phyloP scores from a whole-genome alignment of 306 rosid genomes.

The Medicago truncatula region DNA sequence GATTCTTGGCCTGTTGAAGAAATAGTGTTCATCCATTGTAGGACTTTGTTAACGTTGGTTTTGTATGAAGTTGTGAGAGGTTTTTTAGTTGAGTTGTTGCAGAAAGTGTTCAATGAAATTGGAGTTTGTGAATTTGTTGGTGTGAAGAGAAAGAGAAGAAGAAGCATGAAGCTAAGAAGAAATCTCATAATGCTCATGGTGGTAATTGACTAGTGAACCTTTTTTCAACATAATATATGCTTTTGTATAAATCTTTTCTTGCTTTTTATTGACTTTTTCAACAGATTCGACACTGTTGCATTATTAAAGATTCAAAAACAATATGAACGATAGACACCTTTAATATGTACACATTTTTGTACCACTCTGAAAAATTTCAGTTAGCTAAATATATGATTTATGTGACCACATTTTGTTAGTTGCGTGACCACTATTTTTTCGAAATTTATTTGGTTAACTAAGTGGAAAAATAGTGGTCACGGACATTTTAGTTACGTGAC shows the following conservation, averaged over 20 bases:
- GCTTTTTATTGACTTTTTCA: too few relatives aligned
- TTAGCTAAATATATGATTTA: too few relatives aligned
- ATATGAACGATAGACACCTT: too few relatives aligned
- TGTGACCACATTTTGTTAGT: too few relatives aligned
- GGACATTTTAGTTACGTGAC: fast-evolving
- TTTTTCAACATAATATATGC: too few relatives aligned
- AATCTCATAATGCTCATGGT: background rate
- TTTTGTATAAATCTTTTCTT: too few relatives aligned
- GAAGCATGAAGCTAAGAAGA: background rate
- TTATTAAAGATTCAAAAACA: too few relatives aligned
- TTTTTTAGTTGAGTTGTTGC: conserved; percentile 30
- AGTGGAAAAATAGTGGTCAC: fast-evolving
- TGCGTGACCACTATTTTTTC: too few relatives aligned
- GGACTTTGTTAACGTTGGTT: conserved; percentile 35
- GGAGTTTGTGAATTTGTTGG: conserved; percentile 23
- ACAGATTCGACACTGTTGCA: too few relatives aligned
- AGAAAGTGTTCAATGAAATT: background rate
- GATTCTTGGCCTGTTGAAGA: conserved; percentile 31
- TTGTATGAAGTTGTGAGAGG: conserved; percentile 26
- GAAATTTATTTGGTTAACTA: too few relatives aligned
- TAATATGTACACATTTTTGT: too few relatives aligned
- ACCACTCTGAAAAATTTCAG: too few relatives aligned
- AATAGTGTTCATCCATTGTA: conserved; percentile 26
- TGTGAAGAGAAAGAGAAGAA: background rate
- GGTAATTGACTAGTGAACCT: background rate